Evolutionary conservation across 352 stramenopile genomes (phyloP).

Genomic region (Globisporangium nagaii): DNA sequence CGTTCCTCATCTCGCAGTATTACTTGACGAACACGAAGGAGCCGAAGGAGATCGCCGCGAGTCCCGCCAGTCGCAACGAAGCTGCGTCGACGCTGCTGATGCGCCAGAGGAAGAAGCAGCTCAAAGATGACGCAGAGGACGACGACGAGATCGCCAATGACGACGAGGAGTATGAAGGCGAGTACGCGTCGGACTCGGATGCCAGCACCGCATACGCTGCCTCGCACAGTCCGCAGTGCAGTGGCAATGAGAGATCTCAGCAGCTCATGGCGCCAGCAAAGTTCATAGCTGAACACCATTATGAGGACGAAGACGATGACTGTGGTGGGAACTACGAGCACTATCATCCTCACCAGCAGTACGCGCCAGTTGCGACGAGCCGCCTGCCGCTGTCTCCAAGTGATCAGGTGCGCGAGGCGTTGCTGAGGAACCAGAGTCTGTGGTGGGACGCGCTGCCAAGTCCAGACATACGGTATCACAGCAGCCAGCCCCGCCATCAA

Average conservation of each 20-base stretch:
- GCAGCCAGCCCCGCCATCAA: neutral
- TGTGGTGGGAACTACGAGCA: neutral
- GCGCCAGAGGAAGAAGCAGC: constrained; percentile 12
- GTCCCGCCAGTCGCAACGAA: constrained; percentile 35
- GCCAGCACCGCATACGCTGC: constrained; percentile 1
- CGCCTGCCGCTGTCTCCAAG: constrained; percentile 38
- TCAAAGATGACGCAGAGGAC: constrained; percentile 9
- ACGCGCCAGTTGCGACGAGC: constrained; percentile 6
- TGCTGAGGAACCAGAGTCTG: constrained; percentile 29
- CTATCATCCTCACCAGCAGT: neutral
- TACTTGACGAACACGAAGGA: constrained; percentile 34
- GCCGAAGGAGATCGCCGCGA: neutral
- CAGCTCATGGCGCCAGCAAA: neutral
- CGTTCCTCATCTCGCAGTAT: constrained; percentile 55
- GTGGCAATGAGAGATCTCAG: neutral
- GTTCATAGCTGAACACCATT: neutral
- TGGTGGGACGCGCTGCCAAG: neutral
- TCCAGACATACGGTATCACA: neutral
- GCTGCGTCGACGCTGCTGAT: constrained; percentile 36
- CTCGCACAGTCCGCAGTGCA: neutral
- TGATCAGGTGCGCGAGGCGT: constrained; percentile 44
- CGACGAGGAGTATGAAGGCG: constrained; percentile 10
- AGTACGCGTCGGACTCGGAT: constrained; percentile 11
- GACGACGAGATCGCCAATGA: constrained; percentile 18
- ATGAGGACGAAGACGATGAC: neutral